Base-by-base conservation (phyloP, 2,329 filamentous ascomycete species). In the Phaeosphaeria sp. region DNA sequence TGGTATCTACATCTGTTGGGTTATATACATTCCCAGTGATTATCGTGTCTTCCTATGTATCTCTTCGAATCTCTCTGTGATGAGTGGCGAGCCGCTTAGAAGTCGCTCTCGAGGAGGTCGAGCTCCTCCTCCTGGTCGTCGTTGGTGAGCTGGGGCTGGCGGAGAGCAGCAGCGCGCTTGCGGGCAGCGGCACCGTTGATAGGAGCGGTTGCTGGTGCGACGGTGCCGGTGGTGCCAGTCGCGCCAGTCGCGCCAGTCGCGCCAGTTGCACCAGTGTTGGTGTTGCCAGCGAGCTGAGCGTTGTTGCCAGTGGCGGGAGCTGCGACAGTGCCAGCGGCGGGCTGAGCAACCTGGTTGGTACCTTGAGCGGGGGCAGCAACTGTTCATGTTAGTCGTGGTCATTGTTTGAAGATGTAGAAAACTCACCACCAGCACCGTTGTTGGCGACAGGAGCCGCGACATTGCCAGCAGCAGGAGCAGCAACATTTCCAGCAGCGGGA, bases 51-150 rank as follows among this genome's bases (percentile, higher is more conserved):
- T 18, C 40, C 36, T 27, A 21, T 54, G 25, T 40, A 51, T 27
- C 22, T 25, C 17, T 36, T 42, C 6, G 21, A 18, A 33, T 20
- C 36, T 27, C 2, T 40, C 46, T n/a, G n/a, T n/a, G n/a, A n/a
- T n/a, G n/a, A 36, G 18, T 7, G 24, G 7, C 30, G 18, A 40
- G 15, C 1, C 18, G 21, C 27, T 39, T 43, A 42, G 30, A 4
- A 47, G 54, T 60, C 67, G 46, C 51, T 61, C 6, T 56, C 63
- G 33, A 70, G 33, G 42, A 72, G 64, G 21, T 66, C 70, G 48
- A 74, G 8, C 64, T 76, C 74, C 66, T 76, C 74, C 66, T 76
- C 73, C 57, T 76, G 63, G 53, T 72, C 74, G 57, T 76, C 74
- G 54, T 74, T 53, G 56, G 72, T 74, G 57, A 76, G 66, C 22